Conservation (phyloP, 83 land plant genomes). For the Thuja plicata region DNA sequence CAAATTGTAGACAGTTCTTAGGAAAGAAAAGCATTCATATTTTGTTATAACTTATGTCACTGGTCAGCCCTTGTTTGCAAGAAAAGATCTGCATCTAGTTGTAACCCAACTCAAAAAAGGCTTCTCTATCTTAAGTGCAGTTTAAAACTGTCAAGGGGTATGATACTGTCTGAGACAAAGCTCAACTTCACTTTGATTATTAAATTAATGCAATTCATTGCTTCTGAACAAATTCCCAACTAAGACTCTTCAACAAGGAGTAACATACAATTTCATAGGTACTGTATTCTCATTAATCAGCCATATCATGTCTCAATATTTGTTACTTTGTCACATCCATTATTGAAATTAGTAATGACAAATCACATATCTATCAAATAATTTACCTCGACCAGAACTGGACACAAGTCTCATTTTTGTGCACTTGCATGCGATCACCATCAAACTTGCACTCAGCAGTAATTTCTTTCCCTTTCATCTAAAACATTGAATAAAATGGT, state of each 20-base stretch:
- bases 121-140: not conserved
- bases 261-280: not conserved
- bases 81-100: not conserved
- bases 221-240: not conserved
- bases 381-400: conserved; percentile 34
- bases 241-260: not conserved
- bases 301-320: not conserved
- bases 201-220: not conserved
- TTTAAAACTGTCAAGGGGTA: not conserved
- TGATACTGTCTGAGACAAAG: not conserved
- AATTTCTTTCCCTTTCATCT: conserved; percentile 28
- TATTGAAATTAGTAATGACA: not conserved
- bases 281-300: not conserved
- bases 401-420: conserved; percentile 22
- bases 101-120: not conserved
- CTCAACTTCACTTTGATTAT: not conserved
- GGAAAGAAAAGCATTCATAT: not conserved
- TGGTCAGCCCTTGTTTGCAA: not conserved
- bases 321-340: not conserved
- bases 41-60: not conserved
- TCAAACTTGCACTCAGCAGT: conserved; percentile 40
- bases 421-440: conserved; percentile 40
- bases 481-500: not conserved
- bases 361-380: not conserved
- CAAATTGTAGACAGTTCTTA: not conserved